Conservation (phyloP, 2,329 filamentous ascomycete species). For the Aspergillus brasiliensis region DNA sequence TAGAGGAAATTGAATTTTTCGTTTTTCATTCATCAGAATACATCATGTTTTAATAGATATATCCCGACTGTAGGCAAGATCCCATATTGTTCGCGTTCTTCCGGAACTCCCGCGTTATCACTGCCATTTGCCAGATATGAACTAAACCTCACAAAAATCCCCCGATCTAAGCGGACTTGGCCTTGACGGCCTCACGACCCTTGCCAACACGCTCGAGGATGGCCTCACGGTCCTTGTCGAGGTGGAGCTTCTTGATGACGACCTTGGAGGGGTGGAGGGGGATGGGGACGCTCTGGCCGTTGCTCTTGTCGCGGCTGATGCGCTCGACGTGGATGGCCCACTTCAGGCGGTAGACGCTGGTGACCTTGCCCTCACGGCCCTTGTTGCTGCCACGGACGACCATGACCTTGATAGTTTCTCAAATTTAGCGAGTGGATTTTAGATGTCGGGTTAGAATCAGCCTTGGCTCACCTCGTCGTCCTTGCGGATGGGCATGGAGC, state of each 20-base stretch:
- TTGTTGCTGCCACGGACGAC: slow-evolving; percentile 94
- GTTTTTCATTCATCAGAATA: slow-evolving; percentile 58
- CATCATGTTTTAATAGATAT: slow-evolving; percentile 28
- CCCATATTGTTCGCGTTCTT: slow-evolving; percentile 28
- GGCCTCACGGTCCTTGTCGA: slow-evolving; percentile 60
- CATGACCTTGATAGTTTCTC: slow-evolving; percentile 57
- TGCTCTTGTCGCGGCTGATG: slow-evolving; percentile 94
- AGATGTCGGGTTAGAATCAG: background rate
- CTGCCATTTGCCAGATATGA: slow-evolving; percentile 64
- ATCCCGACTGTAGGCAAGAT: slow-evolving; percentile 28
- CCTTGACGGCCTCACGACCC: slow-evolving; percentile 55
- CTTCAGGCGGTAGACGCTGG: slow-evolving; percentile 96
- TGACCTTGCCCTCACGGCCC: slow-evolving; percentile 98
- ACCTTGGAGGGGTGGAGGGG: slow-evolving; percentile 96
- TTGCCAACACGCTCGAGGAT: slow-evolving; percentile 51
- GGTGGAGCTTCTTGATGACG: slow-evolving; percentile 98
- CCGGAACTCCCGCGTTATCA: slow-evolving; percentile 33
- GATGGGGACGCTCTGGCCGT: slow-evolving; percentile 92
- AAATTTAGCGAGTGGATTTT: background rate
- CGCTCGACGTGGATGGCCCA: slow-evolving; percentile 97
- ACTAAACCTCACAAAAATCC: slow-evolving; percentile 54
- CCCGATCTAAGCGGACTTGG: slow-evolving; percentile 60
- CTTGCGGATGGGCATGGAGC: slow-evolving; percentile 95
- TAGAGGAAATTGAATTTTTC: slow-evolving; percentile 70
- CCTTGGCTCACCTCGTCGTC: slow-evolving; percentile 68